Base-by-base conservation (phyloP, 2,329 filamentous ascomycete species). In the Taxawa tesnikishii region DNA sequence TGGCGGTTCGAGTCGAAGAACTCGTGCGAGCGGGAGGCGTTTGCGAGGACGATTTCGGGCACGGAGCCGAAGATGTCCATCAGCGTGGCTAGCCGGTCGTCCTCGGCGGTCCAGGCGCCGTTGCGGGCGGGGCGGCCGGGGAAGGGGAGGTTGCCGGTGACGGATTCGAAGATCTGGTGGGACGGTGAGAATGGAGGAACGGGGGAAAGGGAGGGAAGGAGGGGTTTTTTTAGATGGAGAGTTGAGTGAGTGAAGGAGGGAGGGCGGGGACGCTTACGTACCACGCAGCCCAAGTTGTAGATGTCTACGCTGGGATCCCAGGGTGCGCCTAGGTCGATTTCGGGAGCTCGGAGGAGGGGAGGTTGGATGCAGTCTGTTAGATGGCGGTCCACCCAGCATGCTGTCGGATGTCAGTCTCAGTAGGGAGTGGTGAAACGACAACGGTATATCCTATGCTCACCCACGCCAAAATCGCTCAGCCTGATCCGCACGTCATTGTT, bases 241-340 rank as follows among this genome's bases (percentile, higher is more conserved):
- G 16, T 23, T 6, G 15, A 12, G 11, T 12, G 18, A 21, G 21
- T 15, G 3, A 6, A 25, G 27, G 10, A 34, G 26, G 8, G 5
- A 15, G 15, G 10, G 10, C n/a, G n/a, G n/a, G n/a, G n/a, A n/a
- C n/a, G n/a, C n/a, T n/a, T n/a, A n/a, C n/a, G n/a, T n/a, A n/a
- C n/a, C 4, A 44, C 29, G 33, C 40, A 40, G 5, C 39, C 43
- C 8, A 46, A 34, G 32, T 44, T 50, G 47, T 49, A 53, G 4
- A 50, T 44, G 26, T 52, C 49, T 8, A 47, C 41, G 14, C 35
- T 32, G 8, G 31, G 34, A 8, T 39, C 43, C 48, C 47, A 53
- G 2, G 42, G 42, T 12, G 42, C 43, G 9, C 40, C 38, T 3
- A 51, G 30, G 2, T 48, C 34, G 4, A 52, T 40, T 33, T 53